phyloP scores from a whole-genome alignment of 768 basidiomycete genomes.

The Strobilomyces dryophilus region DNA sequence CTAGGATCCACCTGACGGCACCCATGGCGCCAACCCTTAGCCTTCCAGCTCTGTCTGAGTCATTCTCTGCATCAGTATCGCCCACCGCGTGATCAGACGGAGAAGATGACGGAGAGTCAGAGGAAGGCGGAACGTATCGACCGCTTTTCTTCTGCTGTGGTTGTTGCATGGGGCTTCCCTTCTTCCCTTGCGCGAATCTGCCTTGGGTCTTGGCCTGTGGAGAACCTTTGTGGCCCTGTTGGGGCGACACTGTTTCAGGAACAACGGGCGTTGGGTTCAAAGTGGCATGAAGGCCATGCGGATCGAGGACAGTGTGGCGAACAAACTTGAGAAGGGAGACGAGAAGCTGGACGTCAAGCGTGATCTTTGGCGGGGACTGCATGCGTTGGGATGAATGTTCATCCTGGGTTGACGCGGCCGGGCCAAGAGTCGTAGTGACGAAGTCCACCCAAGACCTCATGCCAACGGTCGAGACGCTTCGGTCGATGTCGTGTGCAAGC shows the following conservation, averaged over 20 bases:
- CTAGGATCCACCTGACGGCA: slow-evolving; percentile 57
- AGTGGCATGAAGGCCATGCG: slow-evolving; percentile 50
- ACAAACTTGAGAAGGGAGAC: slow-evolving; percentile 46
- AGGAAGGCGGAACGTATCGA: slow-evolving; percentile 27
- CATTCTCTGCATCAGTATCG: slow-evolving; percentile 48
- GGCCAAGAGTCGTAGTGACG: slow-evolving; percentile 11
- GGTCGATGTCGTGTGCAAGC: slow-evolving; percentile 67
- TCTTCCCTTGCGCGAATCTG: slow-evolving; percentile 12
- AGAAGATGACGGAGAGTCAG: slow-evolving; percentile 30
- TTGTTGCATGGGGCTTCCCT: slow-evolving; percentile 21
- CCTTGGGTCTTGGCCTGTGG: slow-evolving; percentile 2
- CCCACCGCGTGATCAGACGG: slow-evolving; percentile 17
- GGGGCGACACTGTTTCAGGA: slow-evolving; percentile 10
- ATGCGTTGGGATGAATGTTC: background rate
- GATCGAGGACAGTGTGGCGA: slow-evolving; percentile 56
- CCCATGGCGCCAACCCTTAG: slow-evolving; percentile 68
- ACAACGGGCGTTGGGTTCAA: slow-evolving; percentile 63
- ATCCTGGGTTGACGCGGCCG: slow-evolving; percentile 4
- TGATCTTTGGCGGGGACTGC: slow-evolving; percentile 17
- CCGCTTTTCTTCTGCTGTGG: slow-evolving; percentile 30
- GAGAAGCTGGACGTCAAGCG: slow-evolving; percentile 31
- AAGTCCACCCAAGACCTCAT: slow-evolving; percentile 51
- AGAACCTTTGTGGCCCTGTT: slow-evolving; percentile 7
- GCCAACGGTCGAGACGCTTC: slow-evolving; percentile 49
- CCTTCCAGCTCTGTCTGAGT: slow-evolving; percentile 65